Evolutionary conservation across 495 filamentous ascomycete species (phyloP), one percentile per base, ranked within the genome.

Genomic region (Penicillium roqueforti): DNA sequence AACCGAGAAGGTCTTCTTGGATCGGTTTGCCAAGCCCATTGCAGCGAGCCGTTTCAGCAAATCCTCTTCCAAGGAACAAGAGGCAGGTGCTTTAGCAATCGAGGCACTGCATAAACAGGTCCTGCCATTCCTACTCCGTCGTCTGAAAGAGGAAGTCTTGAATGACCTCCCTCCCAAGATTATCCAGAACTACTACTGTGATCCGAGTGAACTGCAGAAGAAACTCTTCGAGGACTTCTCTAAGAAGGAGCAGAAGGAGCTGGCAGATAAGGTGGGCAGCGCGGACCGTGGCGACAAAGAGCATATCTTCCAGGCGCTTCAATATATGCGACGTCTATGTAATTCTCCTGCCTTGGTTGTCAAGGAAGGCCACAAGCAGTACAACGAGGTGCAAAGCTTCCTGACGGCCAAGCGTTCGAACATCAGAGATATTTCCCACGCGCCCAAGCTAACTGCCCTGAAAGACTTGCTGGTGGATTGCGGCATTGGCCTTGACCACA

Each of bases 321-420:
- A 98, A 62, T 98, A 98, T 73, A 98, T 98, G 93, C 90, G 95
- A 51, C 97, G 97, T 68, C 80, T 98, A 7, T 98, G 93, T 75
- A 98, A 98, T 68, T 97, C 95, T 8, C 93, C 93, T 3, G 89
- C 93, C 0, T 76, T 98, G 44, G 93, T 97, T 26, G 87, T 98
- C 72, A 97, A 95, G 61, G 90, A 92, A 38, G 88, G 82, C 36
- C 92, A 97, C 75, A 91, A 88, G 66, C 84, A 95, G 41, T 97
- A 95, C 69, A 85, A 87, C 14, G 87, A 89, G 31, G 89, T 91
- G 3, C 89, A 91, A 66, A 78, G 75, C 3, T 82, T 86, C 63
- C 76, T 98, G 39, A 76, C 79, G 37, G 79, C 78, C 57, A 85
- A 90, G 62, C 67, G 69, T 3, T 87, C 91, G 2, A 85, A 78